Conservation (phyloP, 805 yeast species). For the Wickerhamiella shivajii region DNA sequence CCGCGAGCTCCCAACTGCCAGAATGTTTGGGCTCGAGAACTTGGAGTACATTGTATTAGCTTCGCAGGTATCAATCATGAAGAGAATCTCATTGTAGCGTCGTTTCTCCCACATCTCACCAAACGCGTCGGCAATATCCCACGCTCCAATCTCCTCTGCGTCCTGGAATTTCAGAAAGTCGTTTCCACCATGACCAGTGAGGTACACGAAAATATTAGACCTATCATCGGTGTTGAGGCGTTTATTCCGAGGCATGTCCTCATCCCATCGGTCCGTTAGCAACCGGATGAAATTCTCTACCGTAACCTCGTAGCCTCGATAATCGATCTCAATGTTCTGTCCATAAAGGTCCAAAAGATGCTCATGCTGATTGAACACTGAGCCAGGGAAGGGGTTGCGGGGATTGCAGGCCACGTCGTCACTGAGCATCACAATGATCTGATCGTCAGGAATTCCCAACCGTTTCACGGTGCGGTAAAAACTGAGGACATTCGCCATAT, state of each 20-base stretch:
- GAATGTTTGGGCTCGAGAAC: constrained; percentile 79
- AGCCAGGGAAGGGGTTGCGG: constrained; percentile 88
- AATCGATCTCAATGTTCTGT: constrained; percentile 88
- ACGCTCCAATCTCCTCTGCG: constrained; percentile 91
- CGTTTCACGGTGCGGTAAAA: constrained; percentile 93
- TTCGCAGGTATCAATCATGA: constrained; percentile 98
- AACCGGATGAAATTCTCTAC: constrained; percentile 91
- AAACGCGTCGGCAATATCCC: constrained; percentile 94
- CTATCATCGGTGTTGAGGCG: constrained; percentile 83
- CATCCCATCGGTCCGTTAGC: constrained; percentile 90
- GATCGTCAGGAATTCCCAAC: constrained; percentile 94
- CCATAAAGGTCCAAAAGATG: constrained; percentile 89
- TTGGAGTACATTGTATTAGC: constrained; percentile 95
- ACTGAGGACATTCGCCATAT: constrained; percentile 90
- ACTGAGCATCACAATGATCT: constrained; percentile 86
- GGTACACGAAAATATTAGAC: constrained; percentile 81
- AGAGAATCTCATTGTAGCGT: constrained; percentile 85
- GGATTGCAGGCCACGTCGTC: constrained; percentile 98
- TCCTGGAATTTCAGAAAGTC: constrained; percentile 96
- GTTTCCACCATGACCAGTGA: constrained; percentile 98
- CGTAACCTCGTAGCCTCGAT: constrained; percentile 94
- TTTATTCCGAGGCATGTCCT: constrained; percentile 84
- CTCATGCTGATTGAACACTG: constrained; percentile 87
- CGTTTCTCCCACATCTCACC: constrained; percentile 94
- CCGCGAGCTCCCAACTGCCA: constrained; percentile 85